Evolutionary conservation across 2,329 filamentous ascomycete species (phyloP).

Genomic region (Claviceps paspali): DNA sequence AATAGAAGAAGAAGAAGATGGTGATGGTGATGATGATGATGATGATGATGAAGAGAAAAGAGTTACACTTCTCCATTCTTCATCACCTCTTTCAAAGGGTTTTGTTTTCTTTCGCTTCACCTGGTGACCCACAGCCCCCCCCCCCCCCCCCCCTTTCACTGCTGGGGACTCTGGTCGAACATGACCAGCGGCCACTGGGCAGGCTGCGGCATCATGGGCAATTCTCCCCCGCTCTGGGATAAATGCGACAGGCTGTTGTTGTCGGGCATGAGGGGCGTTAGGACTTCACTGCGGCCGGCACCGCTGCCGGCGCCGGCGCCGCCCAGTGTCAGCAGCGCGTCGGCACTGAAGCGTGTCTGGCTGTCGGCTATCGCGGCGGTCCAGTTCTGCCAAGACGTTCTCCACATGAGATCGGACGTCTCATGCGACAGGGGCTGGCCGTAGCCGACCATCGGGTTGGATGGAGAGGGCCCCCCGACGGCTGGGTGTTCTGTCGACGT

Average conservation of each 20-base stretch:
- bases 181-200: constrained; percentile 17
- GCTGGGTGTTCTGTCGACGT: constrained; percentile 10
- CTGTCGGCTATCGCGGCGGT: constrained; percentile 33
- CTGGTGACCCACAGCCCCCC: no score
- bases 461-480: constrained; percentile 11
- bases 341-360: constrained; percentile 34
- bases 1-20: no score
- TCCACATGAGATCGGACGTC: constrained; percentile 19
- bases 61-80: no score
- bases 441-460: constrained; percentile 25
- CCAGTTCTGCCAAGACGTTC: constrained; percentile 40
- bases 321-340: constrained; percentile 31
- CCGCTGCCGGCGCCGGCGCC: constrained; percentile 11
- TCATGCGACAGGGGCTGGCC: constrained; percentile 20
- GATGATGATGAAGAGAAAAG: no score
- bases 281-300: not conserved
- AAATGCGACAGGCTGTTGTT: constrained; percentile 1
- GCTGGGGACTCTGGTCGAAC: constrained; percentile 14
- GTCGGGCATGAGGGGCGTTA: constrained; percentile 3
- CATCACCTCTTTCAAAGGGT: no score
- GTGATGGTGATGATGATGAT: no score
- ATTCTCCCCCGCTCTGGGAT: constrained; percentile 7
- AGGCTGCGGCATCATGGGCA: constrained; percentile 14
- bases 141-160: no score
- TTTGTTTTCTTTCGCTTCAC: no score